Evolutionary conservation across 192 early-diverging fungal genomes (phyloP).

Genomic region (Mortierella hygrophila): DNA sequence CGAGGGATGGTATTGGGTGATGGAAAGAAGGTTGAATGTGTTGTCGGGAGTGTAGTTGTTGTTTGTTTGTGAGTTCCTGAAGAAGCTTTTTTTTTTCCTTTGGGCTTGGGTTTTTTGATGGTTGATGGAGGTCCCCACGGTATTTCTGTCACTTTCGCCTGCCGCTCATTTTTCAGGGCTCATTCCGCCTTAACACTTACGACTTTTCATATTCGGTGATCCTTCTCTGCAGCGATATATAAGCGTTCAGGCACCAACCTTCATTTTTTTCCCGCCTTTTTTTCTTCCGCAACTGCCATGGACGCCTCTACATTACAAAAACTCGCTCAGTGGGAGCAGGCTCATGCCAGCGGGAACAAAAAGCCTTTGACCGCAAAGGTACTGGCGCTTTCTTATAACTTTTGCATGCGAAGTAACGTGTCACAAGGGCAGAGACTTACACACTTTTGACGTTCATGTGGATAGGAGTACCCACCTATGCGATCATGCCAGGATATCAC

Average conservation of each 20-base stretch:
- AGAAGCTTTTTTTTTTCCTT: background rate
- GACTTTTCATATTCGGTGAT: background rate
- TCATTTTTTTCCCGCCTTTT: background rate
- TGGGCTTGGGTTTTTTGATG: slow-evolving; percentile 4
- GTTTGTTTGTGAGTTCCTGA: background rate
- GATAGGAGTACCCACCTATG: slow-evolving; percentile 35
- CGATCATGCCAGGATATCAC: slow-evolving; percentile 31
- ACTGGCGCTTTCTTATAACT: background rate
- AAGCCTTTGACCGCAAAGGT: slow-evolving; percentile 29
- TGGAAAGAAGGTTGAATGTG: background rate
- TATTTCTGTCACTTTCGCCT: background rate
- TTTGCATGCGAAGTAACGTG: background rate
- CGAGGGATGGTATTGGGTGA: background rate
- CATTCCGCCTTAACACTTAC: background rate
- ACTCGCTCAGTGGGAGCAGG: slow-evolving; percentile 32
- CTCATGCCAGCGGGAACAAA: slow-evolving; percentile 31
- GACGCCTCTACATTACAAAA: slow-evolving; percentile 14
- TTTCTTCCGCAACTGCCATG: slow-evolving; percentile 13
- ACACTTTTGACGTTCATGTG: background rate
- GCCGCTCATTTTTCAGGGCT: slow-evolving; percentile 1
- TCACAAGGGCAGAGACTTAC: background rate
- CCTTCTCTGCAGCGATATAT: background rate
- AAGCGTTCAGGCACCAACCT: background rate
- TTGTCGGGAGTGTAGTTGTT: background rate
- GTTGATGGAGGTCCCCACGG: slow-evolving; percentile 7